Conservation (phyloP, 495 filamentous ascomycete species). For the Opeltia flavorubescens region DNA sequence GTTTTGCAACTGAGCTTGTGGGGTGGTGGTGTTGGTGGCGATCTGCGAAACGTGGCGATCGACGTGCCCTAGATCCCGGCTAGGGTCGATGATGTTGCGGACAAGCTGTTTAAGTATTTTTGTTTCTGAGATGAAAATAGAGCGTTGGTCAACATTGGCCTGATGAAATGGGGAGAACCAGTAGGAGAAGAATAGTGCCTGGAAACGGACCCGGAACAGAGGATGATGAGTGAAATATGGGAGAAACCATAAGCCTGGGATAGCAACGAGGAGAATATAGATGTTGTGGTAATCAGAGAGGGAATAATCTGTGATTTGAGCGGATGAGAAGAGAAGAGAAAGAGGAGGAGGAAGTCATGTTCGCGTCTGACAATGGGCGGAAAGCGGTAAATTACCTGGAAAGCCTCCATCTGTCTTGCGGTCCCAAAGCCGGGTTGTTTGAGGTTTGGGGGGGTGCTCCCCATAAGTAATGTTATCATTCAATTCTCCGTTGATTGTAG, state of each 20-base stretch:
- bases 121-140: conserved; percentile 58
- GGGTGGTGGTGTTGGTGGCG: too few species aligned
- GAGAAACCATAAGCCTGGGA: too few species aligned
- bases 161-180: too few species aligned
- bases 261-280: too few species aligned
- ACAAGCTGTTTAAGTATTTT: conserved; percentile 86
- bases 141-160: too few species aligned
- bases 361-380: background rate
- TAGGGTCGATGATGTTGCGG: conserved; percentile 68
- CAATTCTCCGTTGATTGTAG: conserved; percentile 2
- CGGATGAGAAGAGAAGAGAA: too few species aligned
- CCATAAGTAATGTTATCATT: background rate
- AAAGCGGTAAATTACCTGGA: conserved; percentile 44
- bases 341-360: background rate
- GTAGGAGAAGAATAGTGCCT: too few species aligned
- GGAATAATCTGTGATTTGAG: too few species aligned
- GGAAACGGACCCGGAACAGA: too few species aligned
- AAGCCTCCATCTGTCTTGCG: conserved; percentile 80
- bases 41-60: conserved; percentile 28
- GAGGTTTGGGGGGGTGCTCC: background rate
- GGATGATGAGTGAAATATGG: too few species aligned
- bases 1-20: too few species aligned
- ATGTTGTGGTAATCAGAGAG: background rate
- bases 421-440: conserved; percentile 63
- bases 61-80: conserved; percentile 67